Conservation (phyloP, 495 filamentous ascomycete genomes). For the Podospora didyma region DNA sequence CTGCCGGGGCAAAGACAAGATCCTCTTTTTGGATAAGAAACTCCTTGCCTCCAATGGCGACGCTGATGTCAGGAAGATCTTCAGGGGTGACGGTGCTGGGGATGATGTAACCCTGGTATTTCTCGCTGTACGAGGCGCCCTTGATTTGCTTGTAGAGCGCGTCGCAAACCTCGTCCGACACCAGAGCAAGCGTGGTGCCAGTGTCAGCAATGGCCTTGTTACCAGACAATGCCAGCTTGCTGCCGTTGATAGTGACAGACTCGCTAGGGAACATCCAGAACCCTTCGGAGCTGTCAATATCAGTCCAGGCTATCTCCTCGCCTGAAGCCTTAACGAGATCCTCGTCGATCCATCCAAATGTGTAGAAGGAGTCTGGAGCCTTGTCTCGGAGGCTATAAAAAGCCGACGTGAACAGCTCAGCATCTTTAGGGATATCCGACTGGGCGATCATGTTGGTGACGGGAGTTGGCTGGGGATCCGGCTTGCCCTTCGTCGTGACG, state of each 20-base stretch:
- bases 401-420: constrained; percentile 71
- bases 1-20: constrained; percentile 59
- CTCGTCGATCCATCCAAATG: constrained; percentile 74
- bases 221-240: constrained; percentile 48
- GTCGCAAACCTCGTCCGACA: constrained; percentile 62
- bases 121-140: constrained; percentile 59
- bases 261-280: constrained; percentile 69
- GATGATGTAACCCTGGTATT: constrained; percentile 66
- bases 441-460: constrained; percentile 75
- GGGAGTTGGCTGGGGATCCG: constrained; percentile 60
- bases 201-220: constrained; percentile 83
- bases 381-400: constrained; percentile 62
- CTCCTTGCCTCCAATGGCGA: constrained; percentile 63
- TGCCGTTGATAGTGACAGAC: constrained; percentile 58
- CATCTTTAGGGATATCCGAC: constrained; percentile 55
- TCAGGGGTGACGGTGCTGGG: constrained; percentile 53
- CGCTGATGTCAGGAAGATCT: constrained; percentile 61
- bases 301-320: constrained; percentile 57
- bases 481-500: constrained; percentile 41
- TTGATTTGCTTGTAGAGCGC: constrained; percentile 68
- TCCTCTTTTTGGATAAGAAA: constrained; percentile 71
- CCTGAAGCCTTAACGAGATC: constrained; percentile 53
- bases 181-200: constrained; percentile 67
- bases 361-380: constrained; percentile 66
- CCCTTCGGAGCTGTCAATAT: constrained; percentile 64